These are phyloP conservation scores for Penicillium sp. DNA, from an alignment of 2,329 filamentous ascomycete species.

Conservation along the genomic window DNA sequence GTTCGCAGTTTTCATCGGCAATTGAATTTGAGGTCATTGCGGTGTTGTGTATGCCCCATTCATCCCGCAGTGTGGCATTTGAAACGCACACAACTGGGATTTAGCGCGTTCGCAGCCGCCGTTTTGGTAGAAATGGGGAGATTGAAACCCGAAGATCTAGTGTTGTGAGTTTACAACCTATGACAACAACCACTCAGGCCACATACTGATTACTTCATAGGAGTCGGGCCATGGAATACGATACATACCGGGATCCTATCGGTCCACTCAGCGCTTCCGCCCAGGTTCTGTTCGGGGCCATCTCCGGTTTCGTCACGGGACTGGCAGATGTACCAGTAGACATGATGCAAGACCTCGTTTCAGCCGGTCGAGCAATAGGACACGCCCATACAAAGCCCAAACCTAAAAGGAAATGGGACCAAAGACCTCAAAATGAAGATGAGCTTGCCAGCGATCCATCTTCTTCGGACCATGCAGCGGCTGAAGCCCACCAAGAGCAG, in stretches of 20 bases:
- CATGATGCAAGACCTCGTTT: constrained; percentile 48
- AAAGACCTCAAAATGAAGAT: background rate
- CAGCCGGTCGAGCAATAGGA: constrained; percentile 47
- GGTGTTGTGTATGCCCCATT: constrained; percentile 68
- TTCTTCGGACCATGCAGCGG: background rate
- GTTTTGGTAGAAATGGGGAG: constrained; percentile 65
- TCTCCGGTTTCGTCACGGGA: constrained; percentile 77
- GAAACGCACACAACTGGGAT: constrained; percentile 62
- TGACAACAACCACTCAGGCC: constrained; percentile 31
- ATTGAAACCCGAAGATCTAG: constrained; percentile 69
- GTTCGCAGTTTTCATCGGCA: constrained; percentile 71
- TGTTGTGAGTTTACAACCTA: constrained; percentile 57
- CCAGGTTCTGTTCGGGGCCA: constrained; percentile 76
- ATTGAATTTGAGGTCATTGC: constrained; percentile 64
- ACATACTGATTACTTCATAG: constrained; percentile 27
- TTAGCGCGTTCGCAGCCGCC: constrained; percentile 73
- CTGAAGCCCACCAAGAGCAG: background rate
- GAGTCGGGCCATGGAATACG: constrained; percentile 65
- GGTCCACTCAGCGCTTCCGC: constrained; percentile 79
- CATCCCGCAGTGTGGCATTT: constrained; percentile 74
- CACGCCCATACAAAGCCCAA: constrained; percentile 57
- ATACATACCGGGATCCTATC: constrained; percentile 73
- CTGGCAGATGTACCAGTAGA: constrained; percentile 70
- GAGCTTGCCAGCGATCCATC: constrained; percentile 4
- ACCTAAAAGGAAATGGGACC: constrained; percentile 1